These are phyloP conservation scores for Trametes polyzona DNA, from an alignment of 1,284 basidiomycete genomes.

Conservation along the genomic window DNA sequence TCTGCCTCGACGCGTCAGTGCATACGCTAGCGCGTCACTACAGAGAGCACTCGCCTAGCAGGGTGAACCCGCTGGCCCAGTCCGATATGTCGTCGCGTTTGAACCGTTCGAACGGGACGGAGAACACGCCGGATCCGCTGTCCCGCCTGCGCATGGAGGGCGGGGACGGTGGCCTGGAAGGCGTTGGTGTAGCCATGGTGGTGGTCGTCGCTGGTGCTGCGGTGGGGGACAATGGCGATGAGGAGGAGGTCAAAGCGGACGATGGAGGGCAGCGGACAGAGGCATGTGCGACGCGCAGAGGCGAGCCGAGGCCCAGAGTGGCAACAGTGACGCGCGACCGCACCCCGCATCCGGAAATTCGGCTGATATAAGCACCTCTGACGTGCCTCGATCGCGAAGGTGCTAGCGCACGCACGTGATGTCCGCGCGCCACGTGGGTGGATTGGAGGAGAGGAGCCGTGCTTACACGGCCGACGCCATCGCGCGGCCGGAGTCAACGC, in stretches of 20 bases:
- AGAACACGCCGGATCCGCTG: slow-evolving; percentile 47
- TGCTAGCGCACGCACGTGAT: slow-evolving; percentile 1
- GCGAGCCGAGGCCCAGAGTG: slow-evolving; percentile 15
- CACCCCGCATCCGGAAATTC: slow-evolving; percentile 13
- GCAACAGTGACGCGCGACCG: slow-evolving; percentile 12
- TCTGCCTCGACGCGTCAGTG: slow-evolving; percentile 48
- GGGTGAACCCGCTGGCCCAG: slow-evolving; percentile 66
- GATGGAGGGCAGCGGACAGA: slow-evolving; percentile 14
- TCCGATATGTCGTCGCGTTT: slow-evolving; percentile 56
- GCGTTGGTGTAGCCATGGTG: slow-evolving; percentile 32
- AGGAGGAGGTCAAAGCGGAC: slow-evolving; percentile 12
- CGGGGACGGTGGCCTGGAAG: slow-evolving; percentile 37
- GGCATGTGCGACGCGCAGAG: slow-evolving; percentile 28
- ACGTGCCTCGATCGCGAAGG: neutral
- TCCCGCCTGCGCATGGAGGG: slow-evolving; percentile 27
- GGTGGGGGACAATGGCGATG: slow-evolving; percentile 12
- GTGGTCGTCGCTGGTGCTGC: neutral
- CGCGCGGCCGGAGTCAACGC: slow-evolving; percentile 15
- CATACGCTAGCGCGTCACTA: neutral
- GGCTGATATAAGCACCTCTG: slow-evolving; percentile 9
- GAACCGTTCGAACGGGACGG: slow-evolving; percentile 56
- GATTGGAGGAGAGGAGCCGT: slow-evolving; percentile 18
- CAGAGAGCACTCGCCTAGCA: slow-evolving; percentile 55
- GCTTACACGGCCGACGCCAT: slow-evolving; percentile 24
- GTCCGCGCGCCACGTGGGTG: slow-evolving; percentile 14